These are phyloP conservation scores for Tricholomella constricta DNA, from an alignment of 768 basidiomycete species.

Conservation along the genomic window DNA sequence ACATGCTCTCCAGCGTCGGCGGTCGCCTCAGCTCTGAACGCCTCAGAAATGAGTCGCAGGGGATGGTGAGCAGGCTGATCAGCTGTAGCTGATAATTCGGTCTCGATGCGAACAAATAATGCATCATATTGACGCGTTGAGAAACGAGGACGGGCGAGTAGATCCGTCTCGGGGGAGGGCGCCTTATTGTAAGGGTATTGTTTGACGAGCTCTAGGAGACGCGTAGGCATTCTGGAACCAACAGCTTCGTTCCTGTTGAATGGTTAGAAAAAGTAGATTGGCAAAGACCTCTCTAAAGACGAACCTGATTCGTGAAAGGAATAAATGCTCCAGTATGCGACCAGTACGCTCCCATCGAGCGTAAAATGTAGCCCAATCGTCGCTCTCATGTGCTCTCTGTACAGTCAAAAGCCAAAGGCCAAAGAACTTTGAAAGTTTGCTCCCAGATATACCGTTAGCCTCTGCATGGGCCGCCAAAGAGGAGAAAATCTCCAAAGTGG, in stretches of 20 bases:
- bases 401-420: conserved; percentile 72
- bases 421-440: conserved; percentile 72
- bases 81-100: conserved; percentile 42
- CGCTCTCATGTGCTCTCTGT: conserved; percentile 46
- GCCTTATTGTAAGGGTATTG: conserved; percentile 62
- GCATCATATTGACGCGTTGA: conserved; percentile 67
- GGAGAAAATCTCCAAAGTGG: conserved; percentile 63
- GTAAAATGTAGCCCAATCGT: conserved; percentile 70
- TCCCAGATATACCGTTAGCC: conserved; percentile 72
- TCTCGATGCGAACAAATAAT: conserved; percentile 66
- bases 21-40: conserved; percentile 47
- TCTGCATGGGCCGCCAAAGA: conserved; percentile 75
- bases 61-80: conserved; percentile 51
- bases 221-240: conserved; percentile 60
- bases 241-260: conserved; percentile 57
- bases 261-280: conserved; percentile 1
- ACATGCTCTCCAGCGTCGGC: conserved; percentile 35
- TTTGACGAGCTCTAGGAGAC: conserved; percentile 69
- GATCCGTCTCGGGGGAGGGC: conserved; percentile 35
- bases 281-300: conserved; percentile 4
- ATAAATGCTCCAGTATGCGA: conserved; percentile 74
- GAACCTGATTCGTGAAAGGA: conserved; percentile 72
- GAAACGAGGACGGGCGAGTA: conserved; percentile 66
- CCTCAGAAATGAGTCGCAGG: conserved; percentile 61
- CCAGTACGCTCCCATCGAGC: conserved; percentile 74